A percentile compares a stretch with the other conserved stretches of the same genome.
Conservation (phyloP, 768 basidiomycete genomes). For the Trametes punicea region DNA sequence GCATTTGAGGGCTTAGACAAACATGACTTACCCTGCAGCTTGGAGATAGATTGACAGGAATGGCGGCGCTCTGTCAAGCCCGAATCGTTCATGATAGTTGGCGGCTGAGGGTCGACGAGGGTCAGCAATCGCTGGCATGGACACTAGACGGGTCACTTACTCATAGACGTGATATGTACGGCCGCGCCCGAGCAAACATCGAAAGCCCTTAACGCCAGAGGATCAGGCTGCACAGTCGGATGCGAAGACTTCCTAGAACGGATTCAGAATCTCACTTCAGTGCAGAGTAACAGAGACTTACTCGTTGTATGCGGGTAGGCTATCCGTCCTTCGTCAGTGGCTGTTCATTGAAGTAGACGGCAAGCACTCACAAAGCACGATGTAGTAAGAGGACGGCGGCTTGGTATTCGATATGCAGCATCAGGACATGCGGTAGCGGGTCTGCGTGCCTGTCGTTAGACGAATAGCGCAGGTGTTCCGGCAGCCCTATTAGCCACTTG, state of each 20-base stretch:
- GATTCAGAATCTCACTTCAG: not conserved
- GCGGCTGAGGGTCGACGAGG: conserved; percentile 40
- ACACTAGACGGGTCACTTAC: conserved; percentile 34
- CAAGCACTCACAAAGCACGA: conserved; percentile 67
- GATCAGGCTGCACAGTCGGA: conserved; percentile 27
- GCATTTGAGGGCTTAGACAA: too few species aligned
- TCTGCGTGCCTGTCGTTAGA: conserved; percentile 47
- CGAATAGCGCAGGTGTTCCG: conserved; percentile 60
- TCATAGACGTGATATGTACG: conserved; percentile 61
- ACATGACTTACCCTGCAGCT: conserved; percentile 58
- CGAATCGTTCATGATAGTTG: conserved; percentile 57
- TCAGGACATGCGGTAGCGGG: conserved; percentile 64
- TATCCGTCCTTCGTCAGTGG: conserved; percentile 29
- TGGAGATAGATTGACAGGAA: conserved; percentile 70
- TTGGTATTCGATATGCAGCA: conserved; percentile 75
- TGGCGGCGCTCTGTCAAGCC: conserved; percentile 56
- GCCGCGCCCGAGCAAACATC: conserved; percentile 76
- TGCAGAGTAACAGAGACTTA: conserved; percentile 29
- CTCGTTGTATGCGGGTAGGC: conserved; percentile 75
- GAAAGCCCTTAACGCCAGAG: conserved; percentile 60
- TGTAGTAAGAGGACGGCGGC: conserved; percentile 69
- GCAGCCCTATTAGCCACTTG: conserved; percentile 70
- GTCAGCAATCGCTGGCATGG: not conserved
- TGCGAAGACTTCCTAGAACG: not conserved
- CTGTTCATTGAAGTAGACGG: not conserved